Percentiles rank a stretch among this genome's conserved stretches.
Conservation (phyloP, 352 stramenopile genomes). For the Globisporangium okanoganense region DNA sequence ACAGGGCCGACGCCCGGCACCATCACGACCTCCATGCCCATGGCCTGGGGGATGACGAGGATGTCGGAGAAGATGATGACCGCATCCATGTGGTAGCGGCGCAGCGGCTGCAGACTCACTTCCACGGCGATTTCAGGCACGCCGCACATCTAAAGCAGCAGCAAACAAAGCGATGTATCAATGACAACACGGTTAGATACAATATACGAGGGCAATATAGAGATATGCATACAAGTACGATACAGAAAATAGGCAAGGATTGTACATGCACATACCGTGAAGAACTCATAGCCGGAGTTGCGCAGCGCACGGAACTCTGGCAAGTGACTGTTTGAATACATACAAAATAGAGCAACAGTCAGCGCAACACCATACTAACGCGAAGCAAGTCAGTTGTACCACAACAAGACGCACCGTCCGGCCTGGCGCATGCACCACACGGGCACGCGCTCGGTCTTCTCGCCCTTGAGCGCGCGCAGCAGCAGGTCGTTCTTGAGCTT, state of each 20-base stretch:
- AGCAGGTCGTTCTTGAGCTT: constrained; percentile 90
- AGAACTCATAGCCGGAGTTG: constrained; percentile 86
- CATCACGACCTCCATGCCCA: constrained; percentile 97
- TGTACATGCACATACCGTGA: constrained; percentile 76
- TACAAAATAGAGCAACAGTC: background rate
- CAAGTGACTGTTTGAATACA: constrained; percentile 49
- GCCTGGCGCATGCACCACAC: constrained; percentile 98
- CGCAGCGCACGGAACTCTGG: constrained; percentile 85
- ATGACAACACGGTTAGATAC: background rate
- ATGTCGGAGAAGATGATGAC: constrained; percentile 99
- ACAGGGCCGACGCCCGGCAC: constrained; percentile 91
- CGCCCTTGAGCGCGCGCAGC: constrained; percentile 78
- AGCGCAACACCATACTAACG: background rate
- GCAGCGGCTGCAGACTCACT: constrained; percentile 96
- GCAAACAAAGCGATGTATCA: constrained; percentile 2
- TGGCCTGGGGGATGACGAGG: constrained; percentile 96
- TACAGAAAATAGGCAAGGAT: no score
- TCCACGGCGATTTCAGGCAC: constrained; percentile 89
- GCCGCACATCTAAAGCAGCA: constrained; percentile 62
- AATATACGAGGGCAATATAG: no score
- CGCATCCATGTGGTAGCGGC: constrained; percentile 93
- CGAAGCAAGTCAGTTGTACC: background rate
- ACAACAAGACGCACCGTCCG: constrained; percentile 68
- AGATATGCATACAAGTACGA: no score
- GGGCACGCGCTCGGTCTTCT: constrained; percentile 88